These are phyloP conservation scores for Russula griseocarnosa DNA, from an alignment of 768 basidiomycete species.

Conservation along the genomic window DNA sequence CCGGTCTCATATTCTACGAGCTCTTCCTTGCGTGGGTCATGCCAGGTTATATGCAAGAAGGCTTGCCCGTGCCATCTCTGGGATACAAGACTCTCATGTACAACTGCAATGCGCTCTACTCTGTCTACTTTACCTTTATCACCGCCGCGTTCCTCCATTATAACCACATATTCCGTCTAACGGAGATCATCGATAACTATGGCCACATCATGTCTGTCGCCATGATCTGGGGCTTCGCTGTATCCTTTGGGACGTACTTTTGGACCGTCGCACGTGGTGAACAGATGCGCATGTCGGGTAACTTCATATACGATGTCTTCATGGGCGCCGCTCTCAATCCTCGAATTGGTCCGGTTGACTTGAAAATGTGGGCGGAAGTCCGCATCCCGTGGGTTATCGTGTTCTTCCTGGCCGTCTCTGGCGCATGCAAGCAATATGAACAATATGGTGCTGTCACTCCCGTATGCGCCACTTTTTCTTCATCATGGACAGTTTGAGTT, in stretches of 20 bases:
- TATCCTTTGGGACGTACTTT: constrained; percentile 79
- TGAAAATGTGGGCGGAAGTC: constrained; percentile 99
- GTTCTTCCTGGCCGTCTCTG: constrained; percentile 89
- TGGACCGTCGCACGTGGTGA: constrained; percentile 71
- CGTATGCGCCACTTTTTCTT: constrained; percentile 43
- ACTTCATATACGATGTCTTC: constrained; percentile 90
- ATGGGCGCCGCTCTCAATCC: constrained; percentile 97
- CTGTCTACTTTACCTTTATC: constrained; percentile 76
- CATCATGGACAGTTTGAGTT: neutral
- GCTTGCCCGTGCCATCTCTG: constrained; percentile 93
- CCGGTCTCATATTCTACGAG: constrained; percentile 82
- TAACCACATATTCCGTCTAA: constrained; percentile 81
- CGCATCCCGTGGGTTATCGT: constrained; percentile 96
- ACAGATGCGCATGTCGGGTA: constrained; percentile 91
- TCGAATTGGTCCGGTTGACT: constrained; percentile 81
- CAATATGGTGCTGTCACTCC: constrained; percentile 87
- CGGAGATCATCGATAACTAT: constrained; percentile 93
- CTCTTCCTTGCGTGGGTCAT: constrained; percentile 86
- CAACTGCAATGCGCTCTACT: constrained; percentile 92
- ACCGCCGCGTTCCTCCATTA: constrained; percentile 74
- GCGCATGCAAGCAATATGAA: constrained; percentile 94
- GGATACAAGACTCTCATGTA: constrained; percentile 90
- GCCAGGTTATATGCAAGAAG: constrained; percentile 91
- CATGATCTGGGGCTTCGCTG: constrained; percentile 84
- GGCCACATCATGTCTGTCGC: constrained; percentile 94